These are phyloP conservation scores for Sphaerulina vaccinii DNA, from an alignment of 2,329 filamentous ascomycete species.

Conservation along the genomic window DNA sequence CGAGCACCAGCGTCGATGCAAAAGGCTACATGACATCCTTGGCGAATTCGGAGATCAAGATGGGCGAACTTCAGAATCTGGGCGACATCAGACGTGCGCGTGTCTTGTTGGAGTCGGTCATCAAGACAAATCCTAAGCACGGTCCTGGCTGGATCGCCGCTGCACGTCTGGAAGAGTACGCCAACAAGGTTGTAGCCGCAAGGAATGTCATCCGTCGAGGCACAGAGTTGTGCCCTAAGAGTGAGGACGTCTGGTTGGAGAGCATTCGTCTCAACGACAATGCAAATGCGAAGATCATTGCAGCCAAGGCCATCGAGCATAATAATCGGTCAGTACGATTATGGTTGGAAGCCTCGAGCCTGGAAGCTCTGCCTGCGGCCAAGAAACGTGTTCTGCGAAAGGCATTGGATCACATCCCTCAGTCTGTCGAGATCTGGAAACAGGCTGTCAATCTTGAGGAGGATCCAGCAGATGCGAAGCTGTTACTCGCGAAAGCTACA, in stretches of 20 bases:
- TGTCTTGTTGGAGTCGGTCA: constrained; percentile 90
- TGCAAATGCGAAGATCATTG: constrained; percentile 93
- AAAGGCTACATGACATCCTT: constrained; percentile 95
- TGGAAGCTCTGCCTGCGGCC: constrained; percentile 77
- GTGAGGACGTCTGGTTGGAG: constrained; percentile 93
- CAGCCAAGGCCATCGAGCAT: constrained; percentile 85
- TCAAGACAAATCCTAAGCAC: constrained; percentile 94
- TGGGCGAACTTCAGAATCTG: constrained; percentile 78
- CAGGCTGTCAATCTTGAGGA: constrained; percentile 95
- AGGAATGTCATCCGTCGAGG: constrained; percentile 84
- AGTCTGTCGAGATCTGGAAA: constrained; percentile 97
- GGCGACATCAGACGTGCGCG: constrained; percentile 94
- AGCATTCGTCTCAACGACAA: constrained; percentile 87
- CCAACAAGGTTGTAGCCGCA: constrained; percentile 86
- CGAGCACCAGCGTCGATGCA: constrained; percentile 85
- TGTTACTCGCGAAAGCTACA: constrained; percentile 90
- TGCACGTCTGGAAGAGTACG: constrained; percentile 85
- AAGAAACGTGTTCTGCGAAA: constrained; percentile 92
- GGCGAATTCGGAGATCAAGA: constrained; percentile 74
- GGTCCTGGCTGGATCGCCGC: constrained; percentile 95
- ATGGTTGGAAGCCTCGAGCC: constrained; percentile 93
- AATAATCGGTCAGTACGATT: constrained; percentile 85
- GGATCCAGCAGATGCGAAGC: constrained; percentile 78
- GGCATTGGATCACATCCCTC: constrained; percentile 86
- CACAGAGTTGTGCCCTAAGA: constrained; percentile 87